Conservation (phyloP, 2,329 filamentous ascomycete species). For the Aspergillus spinulosporus region DNA sequence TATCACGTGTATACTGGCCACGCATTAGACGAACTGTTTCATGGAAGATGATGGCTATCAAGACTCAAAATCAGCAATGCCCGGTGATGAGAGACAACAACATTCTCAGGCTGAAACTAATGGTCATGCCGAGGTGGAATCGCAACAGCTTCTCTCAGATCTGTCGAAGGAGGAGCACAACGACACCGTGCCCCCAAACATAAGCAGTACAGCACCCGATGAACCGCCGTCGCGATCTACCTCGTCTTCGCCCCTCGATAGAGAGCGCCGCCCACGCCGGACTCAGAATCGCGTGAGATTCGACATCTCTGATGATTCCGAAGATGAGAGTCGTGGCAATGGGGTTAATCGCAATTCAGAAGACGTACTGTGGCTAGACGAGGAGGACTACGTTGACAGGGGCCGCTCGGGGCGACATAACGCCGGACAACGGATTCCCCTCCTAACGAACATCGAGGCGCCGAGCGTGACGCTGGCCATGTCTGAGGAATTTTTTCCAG, state of each 20-base stretch:
- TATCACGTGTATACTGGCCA: slow-evolving; percentile 19
- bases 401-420: slow-evolving; percentile 40
- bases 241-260: slow-evolving; percentile 42
- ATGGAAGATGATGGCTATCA: slow-evolving; percentile 18
- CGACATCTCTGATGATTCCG: slow-evolving; percentile 49
- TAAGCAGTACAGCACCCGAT: slow-evolving; percentile 25
- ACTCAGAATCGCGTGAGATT: slow-evolving; percentile 76
- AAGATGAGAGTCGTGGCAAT: slow-evolving; percentile 34
- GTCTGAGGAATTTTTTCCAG: slow-evolving; percentile 56
- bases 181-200: slow-evolving; percentile 27
- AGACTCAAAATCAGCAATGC: slow-evolving; percentile 41
- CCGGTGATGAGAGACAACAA: slow-evolving; percentile 40
- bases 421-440: slow-evolving; percentile 59
- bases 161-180: slow-evolving; percentile 33
- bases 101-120: slow-evolving; percentile 35
- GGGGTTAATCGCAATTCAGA: slow-evolving; percentile 32
- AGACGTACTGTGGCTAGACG: slow-evolving; percentile 51
- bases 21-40: slow-evolving; percentile 25
- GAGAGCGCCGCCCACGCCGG: slow-evolving; percentile 52
- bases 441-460: slow-evolving; percentile 80
- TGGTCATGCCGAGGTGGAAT: slow-evolving; percentile 34
- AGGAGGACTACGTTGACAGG: slow-evolving; percentile 60
- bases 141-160: slow-evolving; percentile 34
- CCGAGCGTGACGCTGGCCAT: slow-evolving; percentile 73
- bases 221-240: slow-evolving; percentile 41